Evolutionary conservation across 2,329 filamentous ascomycete genomes (phyloP), one percentile per base, ranked within the genome.

Genomic region (Fusarium coffeatum): DNA sequence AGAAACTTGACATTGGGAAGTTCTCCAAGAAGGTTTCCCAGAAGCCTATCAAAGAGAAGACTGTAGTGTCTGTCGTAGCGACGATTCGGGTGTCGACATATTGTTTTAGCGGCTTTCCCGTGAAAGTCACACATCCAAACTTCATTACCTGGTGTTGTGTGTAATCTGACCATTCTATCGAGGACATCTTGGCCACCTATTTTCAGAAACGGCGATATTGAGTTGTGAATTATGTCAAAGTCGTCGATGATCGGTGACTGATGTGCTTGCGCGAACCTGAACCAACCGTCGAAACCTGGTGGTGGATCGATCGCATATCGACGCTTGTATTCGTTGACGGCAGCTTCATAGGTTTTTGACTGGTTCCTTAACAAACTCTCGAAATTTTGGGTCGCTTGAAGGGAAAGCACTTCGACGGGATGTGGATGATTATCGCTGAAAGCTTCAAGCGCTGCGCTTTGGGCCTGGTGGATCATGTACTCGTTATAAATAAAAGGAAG

Each of bases 231-330:
- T 1, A 71, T 76, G 41, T 87, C 82, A 28, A 84, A 87, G 5
- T 86, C 82, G 59, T 87, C 84, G 32, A 87, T 85, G n/a, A 86
- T 78, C 0, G 77, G 77, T 1, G 84, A 85, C 4, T 80, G 32
- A 2, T 83, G 74, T 0, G 68, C 66, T 3, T 70, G 51, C 1
- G 84, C 84, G 49, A 80, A 86, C 2, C 78, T 67, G 23, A 79
- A 83, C 85, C 85, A 87, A 5, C 65, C 74, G 2, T 82, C 73
- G 30, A 87, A 87, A 0, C 85, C 85, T 0, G 76, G 74, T 0
- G 85, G 85, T 0, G 84, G 85, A 1, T 81, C 76, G 2, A 79
- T 70, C 0, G 63, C 66, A 58, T 87, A 86, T 22, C 84, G 78
- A 3, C 78, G 78, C 11, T 66, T 76, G 55, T 87, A 87, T 64